phyloP scores from a whole-genome alignment of 257 asterid genomes.

The Paulownia fortunei region DNA sequence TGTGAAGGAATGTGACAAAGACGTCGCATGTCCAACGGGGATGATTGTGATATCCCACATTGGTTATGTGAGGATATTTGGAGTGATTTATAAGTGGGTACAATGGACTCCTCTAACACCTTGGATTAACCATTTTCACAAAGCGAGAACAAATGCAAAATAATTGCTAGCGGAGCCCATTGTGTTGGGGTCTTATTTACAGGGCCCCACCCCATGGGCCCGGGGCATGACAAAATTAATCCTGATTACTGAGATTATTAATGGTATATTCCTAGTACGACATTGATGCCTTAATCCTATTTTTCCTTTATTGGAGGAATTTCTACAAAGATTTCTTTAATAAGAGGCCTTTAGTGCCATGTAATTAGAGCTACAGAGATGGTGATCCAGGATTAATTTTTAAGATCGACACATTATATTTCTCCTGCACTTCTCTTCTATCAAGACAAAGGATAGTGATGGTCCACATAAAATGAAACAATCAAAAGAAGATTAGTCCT shows the following conservation, averaged over 20 bases:
- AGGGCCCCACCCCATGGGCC: no score
- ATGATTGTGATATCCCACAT: no score
- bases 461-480: neutral
- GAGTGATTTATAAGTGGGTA: no score
- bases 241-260: neutral
- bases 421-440: conserved; percentile 19
- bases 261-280: neutral
- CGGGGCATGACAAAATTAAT: no score
- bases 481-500: neutral
- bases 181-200: no score
- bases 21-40: no score
- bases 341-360: conserved; percentile 21
- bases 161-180: no score
- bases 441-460: conserved; percentile 13
- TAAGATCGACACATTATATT: neutral
- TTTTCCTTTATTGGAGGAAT: conserved; percentile 31
- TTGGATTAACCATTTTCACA: no score
- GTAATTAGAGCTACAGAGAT: neutral
- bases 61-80: no score
- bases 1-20: no score
- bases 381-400: neutral
- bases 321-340: conserved; percentile 33
- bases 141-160: no score
- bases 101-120: no score
- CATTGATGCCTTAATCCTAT: conserved; percentile 32